These are phyloP conservation scores for Pseudogymnoascus sp. DNA, from an alignment of 2,329 filamentous ascomycete species.

Conservation along the genomic window DNA sequence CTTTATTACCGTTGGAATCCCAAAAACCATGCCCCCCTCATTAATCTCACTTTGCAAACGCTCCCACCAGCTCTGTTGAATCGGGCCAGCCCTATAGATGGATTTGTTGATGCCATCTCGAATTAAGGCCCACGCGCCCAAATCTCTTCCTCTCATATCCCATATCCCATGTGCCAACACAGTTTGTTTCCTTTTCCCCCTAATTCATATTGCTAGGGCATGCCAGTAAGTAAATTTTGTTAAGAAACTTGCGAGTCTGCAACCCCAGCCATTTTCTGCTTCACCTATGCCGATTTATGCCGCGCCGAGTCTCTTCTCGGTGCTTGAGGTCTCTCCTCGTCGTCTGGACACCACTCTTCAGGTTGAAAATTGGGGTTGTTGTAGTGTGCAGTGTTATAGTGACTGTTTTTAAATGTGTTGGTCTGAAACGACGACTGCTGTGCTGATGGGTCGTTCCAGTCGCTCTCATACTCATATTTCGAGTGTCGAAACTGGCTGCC, in stretches of 20 bases:
- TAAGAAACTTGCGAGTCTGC: not conserved
- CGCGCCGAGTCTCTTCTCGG: not conserved
- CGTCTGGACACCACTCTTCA: constrained; percentile 37
- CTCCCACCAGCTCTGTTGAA: not conserved
- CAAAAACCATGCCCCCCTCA: not conserved
- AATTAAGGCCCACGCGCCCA: not conserved
- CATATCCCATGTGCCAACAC: not conserved
- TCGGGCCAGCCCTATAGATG: not conserved
- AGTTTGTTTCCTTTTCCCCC: not conserved
- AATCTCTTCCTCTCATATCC: not conserved
- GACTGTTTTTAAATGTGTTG: constrained; percentile 55
- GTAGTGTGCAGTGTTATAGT: constrained; percentile 59
- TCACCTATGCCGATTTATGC: not conserved
- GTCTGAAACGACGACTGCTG: constrained; percentile 31
- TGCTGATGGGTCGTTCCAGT: constrained; percentile 22
- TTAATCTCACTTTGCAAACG: not conserved
- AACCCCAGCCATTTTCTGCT: not conserved
- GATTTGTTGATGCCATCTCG: not conserved
- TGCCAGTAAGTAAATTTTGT: not conserved
- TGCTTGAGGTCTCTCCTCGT: constrained; percentile 19
- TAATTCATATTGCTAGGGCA: not conserved
- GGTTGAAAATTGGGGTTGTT: constrained; percentile 55
- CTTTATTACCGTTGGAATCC: not conserved
- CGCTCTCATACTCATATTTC: constrained; percentile 26
- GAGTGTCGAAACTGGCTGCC: constrained; percentile 24